Percentiles rank a stretch among this genome's conserved stretches.
phyloP scores from a whole-genome alignment of 768 basidiomycete genomes.

The Kwoniella bestiolae region DNA sequence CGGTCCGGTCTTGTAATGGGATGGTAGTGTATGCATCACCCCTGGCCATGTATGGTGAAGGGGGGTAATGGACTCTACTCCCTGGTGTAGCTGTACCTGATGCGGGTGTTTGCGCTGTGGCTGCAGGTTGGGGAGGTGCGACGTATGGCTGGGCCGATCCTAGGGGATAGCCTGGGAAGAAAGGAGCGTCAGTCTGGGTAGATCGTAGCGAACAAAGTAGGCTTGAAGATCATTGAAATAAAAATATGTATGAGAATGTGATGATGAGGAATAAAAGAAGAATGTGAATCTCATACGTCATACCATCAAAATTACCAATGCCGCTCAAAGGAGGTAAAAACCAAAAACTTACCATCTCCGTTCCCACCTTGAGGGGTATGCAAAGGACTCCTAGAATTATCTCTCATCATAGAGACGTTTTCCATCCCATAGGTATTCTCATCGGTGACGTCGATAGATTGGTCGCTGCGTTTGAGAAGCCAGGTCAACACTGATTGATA shows the following conservation, averaged over 20 bases:
- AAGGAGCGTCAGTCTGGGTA: slow-evolving; percentile 18
- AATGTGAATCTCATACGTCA: not conserved
- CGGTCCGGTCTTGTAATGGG: slow-evolving; percentile 25
- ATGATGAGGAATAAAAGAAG: not conserved
- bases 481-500: no score
- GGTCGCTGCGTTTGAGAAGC: slow-evolving; percentile 27
- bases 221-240: not conserved
- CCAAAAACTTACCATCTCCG: slow-evolving; percentile 5
- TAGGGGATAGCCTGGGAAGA: slow-evolving; percentile 16
- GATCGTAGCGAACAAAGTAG: no score
- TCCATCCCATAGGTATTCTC: slow-evolving; percentile 17
- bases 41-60: slow-evolving; percentile 35
- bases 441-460: slow-evolving; percentile 22
- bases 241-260: not conserved
- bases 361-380: slow-evolving; percentile 11
- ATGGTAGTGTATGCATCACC: slow-evolving; percentile 39
- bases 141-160: slow-evolving; percentile 23
- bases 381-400: slow-evolving; percentile 17
- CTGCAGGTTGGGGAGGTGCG: slow-evolving; percentile 26
- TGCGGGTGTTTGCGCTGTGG: not conserved
- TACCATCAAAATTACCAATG: not conserved
- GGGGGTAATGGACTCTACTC: slow-evolving; percentile 45
- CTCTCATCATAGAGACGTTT: slow-evolving; percentile 11
- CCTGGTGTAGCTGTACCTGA: slow-evolving; percentile 15
- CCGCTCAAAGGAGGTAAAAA: slow-evolving; percentile 13